Conservation (phyloP, 2,329 filamentous ascomycete species). For the Monilinia fructicola region DNA sequence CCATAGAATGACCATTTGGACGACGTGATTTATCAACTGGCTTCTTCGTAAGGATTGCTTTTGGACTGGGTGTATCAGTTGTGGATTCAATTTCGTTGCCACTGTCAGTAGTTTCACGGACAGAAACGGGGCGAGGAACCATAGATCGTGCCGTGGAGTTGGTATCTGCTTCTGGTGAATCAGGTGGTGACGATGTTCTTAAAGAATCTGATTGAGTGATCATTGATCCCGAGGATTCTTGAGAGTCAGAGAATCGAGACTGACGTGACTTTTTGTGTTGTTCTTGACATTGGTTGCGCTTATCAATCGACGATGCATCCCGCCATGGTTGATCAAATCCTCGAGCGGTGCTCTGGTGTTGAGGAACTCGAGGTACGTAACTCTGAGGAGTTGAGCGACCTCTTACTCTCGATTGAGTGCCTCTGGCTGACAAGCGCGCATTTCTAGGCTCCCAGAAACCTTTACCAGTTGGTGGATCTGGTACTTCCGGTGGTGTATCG, state of each 20-base stretch:
- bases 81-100: conserved; percentile 16
- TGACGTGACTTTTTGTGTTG: neutral
- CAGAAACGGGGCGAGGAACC: neutral
- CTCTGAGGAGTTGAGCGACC: neutral
- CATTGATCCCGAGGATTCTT: conserved; percentile 4
- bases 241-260: conserved; percentile 9
- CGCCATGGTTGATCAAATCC: neutral
- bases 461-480: conserved; percentile 1
- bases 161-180: neutral
- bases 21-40: neutral
- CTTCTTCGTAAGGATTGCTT: conserved; percentile 1
- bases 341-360: conserved; percentile 15
- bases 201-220: conserved; percentile 14
- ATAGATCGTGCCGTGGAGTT: neutral
- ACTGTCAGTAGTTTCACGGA: conserved; percentile 11
- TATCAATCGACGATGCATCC: conserved; percentile 12
- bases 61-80: neutral
- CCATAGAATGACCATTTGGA: neutral
- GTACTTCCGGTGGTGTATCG: neutral
- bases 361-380: neutral
- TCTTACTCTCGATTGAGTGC: neutral
- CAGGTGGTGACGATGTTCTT: neutral
- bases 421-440: neutral
- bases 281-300: neutral
- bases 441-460: conserved; percentile 12